phyloP scores from a whole-genome alignment of 768 basidiomycete species.

The Daedaleopsis sinensis region DNA sequence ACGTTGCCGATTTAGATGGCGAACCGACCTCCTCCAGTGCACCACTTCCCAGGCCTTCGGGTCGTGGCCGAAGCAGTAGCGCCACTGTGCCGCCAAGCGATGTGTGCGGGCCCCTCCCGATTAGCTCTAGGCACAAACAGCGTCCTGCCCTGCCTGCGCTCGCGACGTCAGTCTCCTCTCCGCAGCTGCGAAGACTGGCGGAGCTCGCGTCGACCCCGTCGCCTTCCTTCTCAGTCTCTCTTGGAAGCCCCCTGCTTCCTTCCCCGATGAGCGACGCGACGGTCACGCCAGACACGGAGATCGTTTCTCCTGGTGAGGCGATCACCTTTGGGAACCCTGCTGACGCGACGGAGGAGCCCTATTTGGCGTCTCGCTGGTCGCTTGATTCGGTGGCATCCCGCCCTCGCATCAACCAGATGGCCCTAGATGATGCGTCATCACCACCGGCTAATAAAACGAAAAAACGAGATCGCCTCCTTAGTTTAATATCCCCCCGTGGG shows the following conservation, averaged over 20 bases:
- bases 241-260: conserved; percentile 6
- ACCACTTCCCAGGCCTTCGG: not conserved
- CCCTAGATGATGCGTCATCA: conserved; percentile 19
- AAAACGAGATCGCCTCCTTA: conserved; percentile 32
- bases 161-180: conserved; percentile 28
- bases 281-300: conserved; percentile 7
- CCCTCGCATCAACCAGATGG: conserved; percentile 21
- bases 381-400: conserved; percentile 29
- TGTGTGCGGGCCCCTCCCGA: conserved; percentile 6
- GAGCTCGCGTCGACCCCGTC: conserved; percentile 26
- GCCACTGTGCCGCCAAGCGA: conserved; percentile 8
- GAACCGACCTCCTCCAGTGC: not conserved
- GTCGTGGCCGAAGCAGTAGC: conserved; percentile 19
- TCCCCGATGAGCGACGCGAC: conserved; percentile 18
- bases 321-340: conserved; percentile 12
- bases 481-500: conserved; percentile 30
- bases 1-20: conserved; percentile 18
- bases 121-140: conserved; percentile 17
- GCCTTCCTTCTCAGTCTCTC: conserved; percentile 13
- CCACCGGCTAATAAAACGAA: conserved; percentile 19
- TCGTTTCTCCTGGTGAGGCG: conserved; percentile 14
- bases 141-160: conserved; percentile 27
- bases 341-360: conserved; percentile 10
- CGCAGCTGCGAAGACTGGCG: conserved; percentile 28
- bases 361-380: conserved; percentile 32